These are phyloP conservation scores for Ceratocystis destructans DNA, from an alignment of 2,329 filamentous ascomycete species.

Conservation along the genomic window DNA sequence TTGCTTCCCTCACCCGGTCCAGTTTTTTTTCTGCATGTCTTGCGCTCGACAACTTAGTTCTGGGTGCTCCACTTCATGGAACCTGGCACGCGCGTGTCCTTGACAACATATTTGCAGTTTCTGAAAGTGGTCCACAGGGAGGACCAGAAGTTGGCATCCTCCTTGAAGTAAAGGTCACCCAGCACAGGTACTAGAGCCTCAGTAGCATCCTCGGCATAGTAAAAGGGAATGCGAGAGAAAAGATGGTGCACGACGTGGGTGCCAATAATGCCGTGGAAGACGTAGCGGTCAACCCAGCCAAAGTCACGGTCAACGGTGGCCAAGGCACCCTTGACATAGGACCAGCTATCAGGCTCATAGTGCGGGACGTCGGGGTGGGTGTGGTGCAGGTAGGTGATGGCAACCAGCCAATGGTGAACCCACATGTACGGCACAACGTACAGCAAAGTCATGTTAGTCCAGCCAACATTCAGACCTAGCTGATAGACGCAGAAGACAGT, in stretches of 20 bases:
- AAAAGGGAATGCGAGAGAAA: constrained; percentile 34
- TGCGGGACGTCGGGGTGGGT: constrained; percentile 39
- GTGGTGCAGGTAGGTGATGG: constrained; percentile 65
- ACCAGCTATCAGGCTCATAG: constrained; percentile 46
- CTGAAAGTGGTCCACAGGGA: constrained; percentile 35
- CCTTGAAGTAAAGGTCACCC: constrained; percentile 39
- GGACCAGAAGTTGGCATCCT: constrained; percentile 31
- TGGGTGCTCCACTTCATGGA: constrained; percentile 19
- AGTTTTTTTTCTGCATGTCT: not conserved
- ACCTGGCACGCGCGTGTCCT: constrained; percentile 18
- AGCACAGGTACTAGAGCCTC: constrained; percentile 43
- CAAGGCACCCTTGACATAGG: constrained; percentile 46
- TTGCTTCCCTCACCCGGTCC: no score
- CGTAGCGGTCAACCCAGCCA: constrained; percentile 48
- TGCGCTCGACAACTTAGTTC: not conserved
- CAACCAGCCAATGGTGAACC: constrained; percentile 60
- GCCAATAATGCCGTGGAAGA: constrained; percentile 54
- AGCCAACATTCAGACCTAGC: constrained; percentile 33
- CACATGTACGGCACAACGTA: constrained; percentile 54
- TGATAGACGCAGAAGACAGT: constrained; percentile 39
- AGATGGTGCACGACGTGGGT: constrained; percentile 51
- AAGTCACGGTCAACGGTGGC: constrained; percentile 52
- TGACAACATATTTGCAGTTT: constrained; percentile 35
- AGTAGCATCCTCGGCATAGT: constrained; percentile 46
- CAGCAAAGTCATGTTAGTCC: constrained; percentile 40